Conservation (phyloP, 805 yeast genomes). For the Kodamaea laetipori region DNA sequence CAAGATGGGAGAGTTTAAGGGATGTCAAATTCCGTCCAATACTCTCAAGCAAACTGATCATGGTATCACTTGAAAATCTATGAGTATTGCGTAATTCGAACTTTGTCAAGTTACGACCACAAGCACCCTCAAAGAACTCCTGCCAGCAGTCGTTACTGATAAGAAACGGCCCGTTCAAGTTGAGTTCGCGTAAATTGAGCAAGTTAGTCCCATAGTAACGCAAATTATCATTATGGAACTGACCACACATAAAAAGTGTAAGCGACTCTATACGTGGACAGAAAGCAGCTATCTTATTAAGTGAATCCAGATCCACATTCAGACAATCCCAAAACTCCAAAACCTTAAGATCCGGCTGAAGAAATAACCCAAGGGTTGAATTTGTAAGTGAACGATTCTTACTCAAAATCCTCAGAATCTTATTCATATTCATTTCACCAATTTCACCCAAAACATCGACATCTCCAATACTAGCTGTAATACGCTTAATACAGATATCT, state of each 20-base stretch:
- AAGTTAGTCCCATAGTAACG: constrained; percentile 63
- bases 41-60: constrained; percentile 60
- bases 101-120: constrained; percentile 52
- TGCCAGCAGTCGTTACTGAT: constrained; percentile 79
- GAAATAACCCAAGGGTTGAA: constrained; percentile 69
- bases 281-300: constrained; percentile 68
- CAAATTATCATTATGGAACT: constrained; percentile 75
- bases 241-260: constrained; percentile 90
- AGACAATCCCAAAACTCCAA: constrained; percentile 94
- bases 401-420: constrained; percentile 74
- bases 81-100: constrained; percentile 82
- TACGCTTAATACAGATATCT: constrained; percentile 72
- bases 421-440: constrained; percentile 69
- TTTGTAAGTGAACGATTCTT: constrained; percentile 80
- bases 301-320: constrained; percentile 63
- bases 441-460: constrained; percentile 87
- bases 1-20: constrained; percentile 67
- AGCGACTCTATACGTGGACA: constrained; percentile 73
- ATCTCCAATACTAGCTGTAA: constrained; percentile 66
- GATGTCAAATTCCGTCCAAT: constrained; percentile 55
- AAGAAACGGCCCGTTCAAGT: constrained; percentile 89
- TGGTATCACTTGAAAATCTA: constrained; percentile 68
- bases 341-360: constrained; percentile 56
- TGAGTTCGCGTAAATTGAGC: constrained; percentile 49
- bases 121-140: constrained; percentile 58